Evolutionary conservation across 805 yeast species (phyloP).

Genomic region (Ascoidea asiatica): DNA sequence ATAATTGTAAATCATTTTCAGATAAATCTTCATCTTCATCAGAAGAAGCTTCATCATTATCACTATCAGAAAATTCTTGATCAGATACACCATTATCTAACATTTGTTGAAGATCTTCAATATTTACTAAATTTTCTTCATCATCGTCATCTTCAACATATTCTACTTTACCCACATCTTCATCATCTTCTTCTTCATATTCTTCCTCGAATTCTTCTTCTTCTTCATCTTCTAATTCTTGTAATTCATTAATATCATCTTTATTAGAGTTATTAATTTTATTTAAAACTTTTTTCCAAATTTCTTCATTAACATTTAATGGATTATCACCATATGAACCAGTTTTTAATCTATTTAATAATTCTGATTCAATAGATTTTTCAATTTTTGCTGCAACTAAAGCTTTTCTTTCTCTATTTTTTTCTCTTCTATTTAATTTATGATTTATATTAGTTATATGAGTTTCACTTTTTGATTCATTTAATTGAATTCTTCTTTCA

Average conservation of each 20-base stretch:
- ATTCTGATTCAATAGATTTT: slow-evolving; percentile 90
- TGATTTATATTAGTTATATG: slow-evolving; percentile 87
- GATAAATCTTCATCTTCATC: slow-evolving; percentile 18
- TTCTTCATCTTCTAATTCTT: slow-evolving; percentile 32
- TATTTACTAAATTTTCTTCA: slow-evolving; percentile 78
- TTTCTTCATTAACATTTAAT: slow-evolving; percentile 85
- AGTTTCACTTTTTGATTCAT: slow-evolving; percentile 64
- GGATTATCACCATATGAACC: slow-evolving; percentile 99
- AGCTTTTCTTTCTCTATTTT: slow-evolving; percentile 91
- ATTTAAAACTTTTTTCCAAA: slow-evolving; percentile 90
- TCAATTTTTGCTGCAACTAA: slow-evolving; percentile 93
- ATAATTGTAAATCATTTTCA: not conserved
- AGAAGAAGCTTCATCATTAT: slow-evolving; percentile 17
- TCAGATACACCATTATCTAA: slow-evolving; percentile 37
- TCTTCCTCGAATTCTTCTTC: slow-evolving; percentile 31
- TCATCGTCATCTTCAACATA: slow-evolving; percentile 85
- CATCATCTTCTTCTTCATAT: slow-evolving; percentile 34
- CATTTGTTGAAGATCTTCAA: slow-evolving; percentile 78
- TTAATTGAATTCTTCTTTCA: slow-evolving; percentile 83
- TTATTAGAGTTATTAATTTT: too few relatives aligned
- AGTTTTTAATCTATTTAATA: slow-evolving; percentile 85
- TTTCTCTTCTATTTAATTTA: slow-evolving; percentile 90
- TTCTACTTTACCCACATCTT: slow-evolving; percentile 67
- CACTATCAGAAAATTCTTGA: slow-evolving; percentile 13
- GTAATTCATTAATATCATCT: slow-evolving; percentile 46